Evolutionary conservation across 176 grass and related monocot species (phyloP).

Genomic region (Chrysopogon serrulatus): DNA sequence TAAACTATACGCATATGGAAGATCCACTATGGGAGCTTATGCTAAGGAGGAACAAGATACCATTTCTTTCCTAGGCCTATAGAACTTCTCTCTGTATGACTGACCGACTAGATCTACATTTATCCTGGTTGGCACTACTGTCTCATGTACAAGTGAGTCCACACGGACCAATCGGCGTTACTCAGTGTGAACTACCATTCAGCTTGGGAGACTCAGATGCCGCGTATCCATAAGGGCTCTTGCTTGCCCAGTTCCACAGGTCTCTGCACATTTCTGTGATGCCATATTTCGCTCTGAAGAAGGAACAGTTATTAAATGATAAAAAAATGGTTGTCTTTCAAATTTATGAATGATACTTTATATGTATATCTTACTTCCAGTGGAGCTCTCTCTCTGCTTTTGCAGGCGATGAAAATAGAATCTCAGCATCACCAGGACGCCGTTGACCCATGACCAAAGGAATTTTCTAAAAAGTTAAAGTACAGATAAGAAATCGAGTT

Average conservation of each 20-base stretch:
- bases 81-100: constrained; percentile 36
- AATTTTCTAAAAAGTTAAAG: constrained; percentile 61
- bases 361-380: constrained; percentile 71
- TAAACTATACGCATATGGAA: constrained; percentile 25
- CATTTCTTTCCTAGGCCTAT: constrained; percentile 28
- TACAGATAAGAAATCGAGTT: constrained; percentile 2
- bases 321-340: neutral
- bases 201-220: constrained; percentile 51
- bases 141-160: constrained; percentile 45
- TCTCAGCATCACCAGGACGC: constrained; percentile 84
- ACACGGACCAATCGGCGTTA: neutral
- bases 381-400: constrained; percentile 92
- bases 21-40: constrained; percentile 15
- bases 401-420: constrained; percentile 70
- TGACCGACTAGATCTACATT: constrained; percentile 39
- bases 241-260: constrained; percentile 92
- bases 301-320: neutral
- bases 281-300: constrained; percentile 69
- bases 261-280: constrained; percentile 87
- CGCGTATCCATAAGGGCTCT: constrained; percentile 71
- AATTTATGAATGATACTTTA: neutral
- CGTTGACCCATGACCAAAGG: constrained; percentile 73
- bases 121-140: constrained; percentile 29
- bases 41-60: constrained; percentile 26
- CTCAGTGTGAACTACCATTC: constrained; percentile 50